Evolutionary conservation across 257 asterid genomes (phyloP), one percentile per base, ranked within the genome.

Genomic region (Nicotiana otophora): DNA sequence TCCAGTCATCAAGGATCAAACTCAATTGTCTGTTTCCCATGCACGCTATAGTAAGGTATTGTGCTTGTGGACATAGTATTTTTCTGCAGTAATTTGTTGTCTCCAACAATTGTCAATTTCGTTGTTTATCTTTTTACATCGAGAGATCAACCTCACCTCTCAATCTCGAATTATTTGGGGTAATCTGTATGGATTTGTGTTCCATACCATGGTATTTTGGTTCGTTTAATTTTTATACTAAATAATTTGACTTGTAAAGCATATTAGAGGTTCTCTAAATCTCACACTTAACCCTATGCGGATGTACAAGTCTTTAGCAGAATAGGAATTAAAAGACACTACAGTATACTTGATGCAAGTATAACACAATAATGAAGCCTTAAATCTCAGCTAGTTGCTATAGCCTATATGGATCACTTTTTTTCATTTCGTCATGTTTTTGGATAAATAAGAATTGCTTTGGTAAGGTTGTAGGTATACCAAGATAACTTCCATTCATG

Each of bases 1-100:
- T 88, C 98, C 98, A 31, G 90, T 89, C 72, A 90, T 96, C 87
- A 94, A 93, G 90, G 99, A 96, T 84, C 99, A 88, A 87, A 90
- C 95, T 82, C 99, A 94, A 54, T 96, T 96, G 89, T 93, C 97
- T 74, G 98, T 96, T 46, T 83, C 97, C 42, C 99, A 93, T 89
- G 98, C 98, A 65, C 98, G 99, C 46, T 89, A 94, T 88, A 94
- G 97, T 87, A 96, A 93, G 98, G 99, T 96, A 92, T 20, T 20
- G 5, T 67, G 42, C 46, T 69, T 81, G 20, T 46, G 20, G 33
- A 31, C 11, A 16, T 75, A 26, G 63, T 75, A 16, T 20, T 55
- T 75, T 26, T 20, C 63, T 42, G 34, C 20, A 75, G 17, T 78
- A 36, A 19, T 78, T 54, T 63, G 69, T 23, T 65, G 72, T 72